Conservation (phyloP, 176 grass and related monocot species). For the Tillandsia leiboldiana region DNA sequence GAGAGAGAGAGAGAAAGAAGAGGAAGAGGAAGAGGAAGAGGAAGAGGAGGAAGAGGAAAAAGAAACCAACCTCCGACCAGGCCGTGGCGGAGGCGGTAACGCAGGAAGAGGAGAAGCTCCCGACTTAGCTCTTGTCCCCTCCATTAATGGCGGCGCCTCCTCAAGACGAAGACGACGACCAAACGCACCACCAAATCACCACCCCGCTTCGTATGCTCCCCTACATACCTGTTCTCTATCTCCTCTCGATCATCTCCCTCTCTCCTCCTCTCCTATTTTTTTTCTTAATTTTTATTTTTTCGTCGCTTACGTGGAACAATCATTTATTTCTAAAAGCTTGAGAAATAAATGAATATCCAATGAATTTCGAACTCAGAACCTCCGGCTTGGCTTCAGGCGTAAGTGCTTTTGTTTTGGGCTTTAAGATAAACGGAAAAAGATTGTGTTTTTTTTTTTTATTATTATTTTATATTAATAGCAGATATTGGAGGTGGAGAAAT, state of each 20-base stretch:
- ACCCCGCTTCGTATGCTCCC: conserved; percentile 37
- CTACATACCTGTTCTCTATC: not conserved
- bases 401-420: too few relatives aligned
- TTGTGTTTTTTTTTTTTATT: too few relatives aligned
- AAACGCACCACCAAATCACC: conserved; percentile 27
- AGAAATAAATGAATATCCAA: too few relatives aligned
- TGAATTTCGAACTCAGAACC: too few relatives aligned
- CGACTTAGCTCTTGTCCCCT: not conserved
- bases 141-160: conserved; percentile 18
- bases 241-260: not conserved
- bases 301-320: too few relatives aligned
- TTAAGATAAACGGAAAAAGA: too few relatives aligned
- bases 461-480: too few relatives aligned
- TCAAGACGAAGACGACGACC: conserved; percentile 10
- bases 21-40: conserved; percentile 8
- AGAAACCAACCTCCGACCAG: too few relatives aligned
- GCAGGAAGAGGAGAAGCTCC: not conserved
- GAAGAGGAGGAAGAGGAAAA: conserved; percentile 4
- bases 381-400: too few relatives aligned
- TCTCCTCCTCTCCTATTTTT: not conserved
- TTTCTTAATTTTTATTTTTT: too few relatives aligned
- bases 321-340: too few relatives aligned
- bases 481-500: too few relatives aligned
- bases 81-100: not conserved
- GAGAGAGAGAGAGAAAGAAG: conserved; percentile 1